Base-by-base conservation (phyloP, 805 yeast genomes). In the Wickerhamiella hasegawae region DNA sequence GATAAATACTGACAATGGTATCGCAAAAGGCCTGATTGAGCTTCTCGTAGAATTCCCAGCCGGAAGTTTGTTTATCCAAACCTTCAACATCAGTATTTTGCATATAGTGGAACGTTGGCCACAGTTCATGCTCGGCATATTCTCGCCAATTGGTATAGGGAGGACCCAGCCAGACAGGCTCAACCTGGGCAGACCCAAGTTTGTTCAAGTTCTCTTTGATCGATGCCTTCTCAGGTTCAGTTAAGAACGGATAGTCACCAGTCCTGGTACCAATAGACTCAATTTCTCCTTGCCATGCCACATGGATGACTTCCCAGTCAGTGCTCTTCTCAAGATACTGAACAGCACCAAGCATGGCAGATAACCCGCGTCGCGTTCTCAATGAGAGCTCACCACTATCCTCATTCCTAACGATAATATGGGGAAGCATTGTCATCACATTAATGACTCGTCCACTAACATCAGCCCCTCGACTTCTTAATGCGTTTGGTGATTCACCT, bases 241-340 rank as follows among this genome's bases (percentile, higher is more conserved):
- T 47, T 45, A 32, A 57, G 55, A 34, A 32, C n/a, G n/a, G n/a
- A n/a, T n/a, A n/a, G 24, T 18, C 12, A 36, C 32, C 28, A 25
- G 34, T 8, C 29, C 28, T 2, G 32, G 44, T 1, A 33, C 25
- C 31, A 5, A 4, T 6, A 12, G n/a, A 16, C 24, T 53, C 54
- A 41, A 90, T 63, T 55, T 84, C 97, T 31, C 98, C 98, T 0
- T 96, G 80, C 98, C 98, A 90, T 1, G 83, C 96, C 34, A 90
- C 73, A 34, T 82, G 59, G 45, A 83, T 81, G 31, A 85, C 76
- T 42, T 84, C 93, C 90, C 95, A 87, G 17, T 73, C 69, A 0
- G 85, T 69, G 8, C 39, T 38, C 22, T 38, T 38, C 69, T 69
- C 34, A 62, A 65, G 35, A 49, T 69, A 75, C 40, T 68, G 65